Evolutionary conservation across 441 rosid genomes (phyloP), one percentile per base, ranked within the genome.

Genomic region (Manihot esculenta): DNA sequence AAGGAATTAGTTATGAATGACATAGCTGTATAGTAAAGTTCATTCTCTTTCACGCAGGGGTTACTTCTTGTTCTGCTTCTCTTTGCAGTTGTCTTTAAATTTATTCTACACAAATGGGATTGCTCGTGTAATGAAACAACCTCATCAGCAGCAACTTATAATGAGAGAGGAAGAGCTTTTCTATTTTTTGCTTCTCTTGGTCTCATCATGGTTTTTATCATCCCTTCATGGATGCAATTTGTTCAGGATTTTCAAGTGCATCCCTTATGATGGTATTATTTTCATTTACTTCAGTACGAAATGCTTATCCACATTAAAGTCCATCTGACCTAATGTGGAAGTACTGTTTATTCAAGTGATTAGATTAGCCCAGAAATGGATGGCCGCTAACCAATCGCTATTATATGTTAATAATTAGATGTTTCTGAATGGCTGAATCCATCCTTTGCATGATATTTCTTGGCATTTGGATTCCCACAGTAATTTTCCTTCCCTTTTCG

Each of bases 211-310:
- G 47, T 76, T 18, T 67, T 78, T 58, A 65, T 88, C 64, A 75
- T 84, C 50, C 99, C 98, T 58, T 82, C 83, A 38, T 93, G 98
- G 99, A 93, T 93, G 89, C 91, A 87, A 75, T 81, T 87, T 74
- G 93, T 91, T 72, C 90, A 80, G 27, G 83, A 86, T 70, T 95
- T 95, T 86, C 68, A 85, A 53, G 81, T 74, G 65, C 99, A 95
- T 80, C 98, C 97, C 58, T 48, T 85, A n/a, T 72, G 88, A 77
- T 91, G 99, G 98, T 95, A 90, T 66, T 70, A 64, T 55, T 44
- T 63, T 58, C 64, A 45, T 64, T 61, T 21, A 44, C 68, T 54
- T 44, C 13, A 58, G 14, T 66, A 44, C 14, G 18, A 21, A 41
- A 24, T 21, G 12, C 15, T 10, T 14, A 12, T 74, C 35, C 17